phyloP scores from a whole-genome alignment of 805 yeast genomes.

The Candida tallmaniae region DNA sequence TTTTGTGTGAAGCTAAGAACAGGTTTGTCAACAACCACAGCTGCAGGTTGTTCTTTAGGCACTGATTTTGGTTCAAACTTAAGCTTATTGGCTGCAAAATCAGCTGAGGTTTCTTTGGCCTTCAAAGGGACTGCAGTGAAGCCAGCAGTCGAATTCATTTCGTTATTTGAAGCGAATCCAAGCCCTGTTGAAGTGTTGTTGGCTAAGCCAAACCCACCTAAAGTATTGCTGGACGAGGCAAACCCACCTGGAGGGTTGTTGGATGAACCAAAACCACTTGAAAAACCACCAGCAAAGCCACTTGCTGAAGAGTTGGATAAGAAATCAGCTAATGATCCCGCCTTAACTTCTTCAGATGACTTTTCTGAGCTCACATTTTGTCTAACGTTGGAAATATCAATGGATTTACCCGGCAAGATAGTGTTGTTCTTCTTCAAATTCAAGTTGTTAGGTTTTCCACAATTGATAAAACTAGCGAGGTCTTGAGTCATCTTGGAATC shows the following conservation, averaged over 20 bases:
- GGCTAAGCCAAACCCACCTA: no score
- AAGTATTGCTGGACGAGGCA: no score
- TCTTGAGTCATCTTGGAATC: conserved; percentile 21
- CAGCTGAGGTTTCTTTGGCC: no score
- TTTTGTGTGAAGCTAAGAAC: neutral
- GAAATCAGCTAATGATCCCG: conserved; percentile 14
- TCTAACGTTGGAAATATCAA: conserved; percentile 1
- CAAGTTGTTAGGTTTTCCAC: conserved; percentile 30
- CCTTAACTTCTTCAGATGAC: conserved; percentile 5
- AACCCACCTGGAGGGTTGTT: no score
- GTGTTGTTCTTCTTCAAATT: conserved; percentile 11
- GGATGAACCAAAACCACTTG: no score
- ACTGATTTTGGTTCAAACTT: no score
- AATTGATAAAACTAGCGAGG: conserved; percentile 26
- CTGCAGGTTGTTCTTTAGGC: conserved; percentile 1
- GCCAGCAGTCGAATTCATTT: no score
- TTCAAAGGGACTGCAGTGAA: no score
- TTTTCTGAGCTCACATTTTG: neutral
- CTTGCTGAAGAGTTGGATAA: conserved; percentile 5
- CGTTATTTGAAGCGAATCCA: no score
- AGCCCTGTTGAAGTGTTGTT: no score
- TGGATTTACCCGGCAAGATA: neutral
- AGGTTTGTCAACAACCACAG: conserved; percentile 1
- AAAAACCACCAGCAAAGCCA: no score
- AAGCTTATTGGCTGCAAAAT: no score